These are phyloP conservation scores for Metschnikowia hibisci DNA, from an alignment of 805 yeast species.

Conservation along the genomic window DNA sequence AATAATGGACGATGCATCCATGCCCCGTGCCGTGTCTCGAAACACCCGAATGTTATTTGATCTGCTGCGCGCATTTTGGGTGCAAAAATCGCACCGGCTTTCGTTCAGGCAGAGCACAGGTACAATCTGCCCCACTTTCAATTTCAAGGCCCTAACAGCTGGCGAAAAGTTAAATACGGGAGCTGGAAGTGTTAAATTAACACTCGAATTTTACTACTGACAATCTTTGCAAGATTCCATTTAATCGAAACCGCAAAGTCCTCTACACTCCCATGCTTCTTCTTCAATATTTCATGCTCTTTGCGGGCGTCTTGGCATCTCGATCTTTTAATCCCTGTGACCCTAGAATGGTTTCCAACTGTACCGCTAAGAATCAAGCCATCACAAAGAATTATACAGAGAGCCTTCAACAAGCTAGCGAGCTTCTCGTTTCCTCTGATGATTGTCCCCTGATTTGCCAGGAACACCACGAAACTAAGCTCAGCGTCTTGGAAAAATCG, in stretches of 20 bases:
- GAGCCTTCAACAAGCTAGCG: constrained; percentile 10
- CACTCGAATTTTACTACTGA: no score
- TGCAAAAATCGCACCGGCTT: background rate
- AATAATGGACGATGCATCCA: no score
- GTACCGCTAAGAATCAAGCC: constrained; percentile 27
- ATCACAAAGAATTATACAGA: constrained; percentile 15
- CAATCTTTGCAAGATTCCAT: no score
- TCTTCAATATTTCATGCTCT: background rate
- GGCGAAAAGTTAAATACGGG: background rate
- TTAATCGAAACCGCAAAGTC: background rate
- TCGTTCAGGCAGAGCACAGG: background rate
- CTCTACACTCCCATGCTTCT: background rate
- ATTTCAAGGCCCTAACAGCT: no score
- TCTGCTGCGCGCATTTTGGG: background rate
- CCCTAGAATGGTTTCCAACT: constrained; percentile 22
- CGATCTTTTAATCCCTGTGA: constrained; percentile 21
- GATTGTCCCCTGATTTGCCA: constrained; percentile 12
- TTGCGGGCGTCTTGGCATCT: background rate
- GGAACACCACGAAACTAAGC: constrained; percentile 6
- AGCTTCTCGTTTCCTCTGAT: constrained; percentile 7
- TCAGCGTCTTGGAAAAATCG: constrained; percentile 11
- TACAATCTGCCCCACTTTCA: background rate
- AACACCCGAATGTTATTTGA: no score
- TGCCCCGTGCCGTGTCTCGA: no score
- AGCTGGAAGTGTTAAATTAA: no score